phyloP scores from a whole-genome alignment of 2,329 filamentous ascomycete genomes.

The Zasmidium angulare region DNA sequence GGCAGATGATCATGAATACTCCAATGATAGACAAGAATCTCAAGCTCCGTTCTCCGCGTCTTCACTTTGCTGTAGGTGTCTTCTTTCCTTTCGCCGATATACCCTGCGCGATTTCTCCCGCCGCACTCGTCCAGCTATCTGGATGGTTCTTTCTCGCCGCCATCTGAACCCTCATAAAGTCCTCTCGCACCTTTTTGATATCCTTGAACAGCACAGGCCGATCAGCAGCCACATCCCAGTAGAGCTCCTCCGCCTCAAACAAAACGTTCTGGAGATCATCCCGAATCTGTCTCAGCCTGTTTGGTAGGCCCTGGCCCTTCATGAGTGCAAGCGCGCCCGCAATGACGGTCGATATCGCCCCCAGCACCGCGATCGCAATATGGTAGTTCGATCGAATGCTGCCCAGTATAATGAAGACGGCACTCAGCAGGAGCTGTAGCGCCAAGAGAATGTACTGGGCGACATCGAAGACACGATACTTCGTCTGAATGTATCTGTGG shows the following conservation, averaged over 20 bases:
- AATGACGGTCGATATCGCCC: slow-evolving; percentile 36
- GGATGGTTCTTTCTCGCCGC: slow-evolving; percentile 38
- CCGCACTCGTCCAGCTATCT: slow-evolving; percentile 34
- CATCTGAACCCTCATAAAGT: slow-evolving; percentile 33
- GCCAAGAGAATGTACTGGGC: slow-evolving; percentile 33
- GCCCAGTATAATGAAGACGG: slow-evolving; percentile 39
- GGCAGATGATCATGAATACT: too few species aligned
- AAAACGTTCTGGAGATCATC: slow-evolving; percentile 34
- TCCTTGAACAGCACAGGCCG: slow-evolving; percentile 32
- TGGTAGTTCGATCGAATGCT: slow-evolving; percentile 28
- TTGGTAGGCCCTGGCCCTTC: slow-evolving; percentile 39
- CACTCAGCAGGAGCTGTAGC: slow-evolving; percentile 35
- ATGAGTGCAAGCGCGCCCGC: slow-evolving; percentile 35
- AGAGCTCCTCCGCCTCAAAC: slow-evolving; percentile 38
- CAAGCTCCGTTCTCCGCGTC: not conserved
- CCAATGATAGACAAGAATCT: not conserved
- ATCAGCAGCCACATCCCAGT: slow-evolving; percentile 36
- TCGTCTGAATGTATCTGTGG: slow-evolving; percentile 26
- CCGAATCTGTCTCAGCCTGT: slow-evolving; percentile 33
- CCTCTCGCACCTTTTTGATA: slow-evolving; percentile 36
- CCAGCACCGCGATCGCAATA: slow-evolving; percentile 32
- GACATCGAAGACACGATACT: slow-evolving; percentile 34
- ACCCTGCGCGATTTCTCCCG: slow-evolving; percentile 13
- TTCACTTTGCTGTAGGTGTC: not conserved
- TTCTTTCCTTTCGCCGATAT: not conserved